Conservation (phyloP, 2,329 filamentous ascomycete species). For the Penicillium sp. region DNA sequence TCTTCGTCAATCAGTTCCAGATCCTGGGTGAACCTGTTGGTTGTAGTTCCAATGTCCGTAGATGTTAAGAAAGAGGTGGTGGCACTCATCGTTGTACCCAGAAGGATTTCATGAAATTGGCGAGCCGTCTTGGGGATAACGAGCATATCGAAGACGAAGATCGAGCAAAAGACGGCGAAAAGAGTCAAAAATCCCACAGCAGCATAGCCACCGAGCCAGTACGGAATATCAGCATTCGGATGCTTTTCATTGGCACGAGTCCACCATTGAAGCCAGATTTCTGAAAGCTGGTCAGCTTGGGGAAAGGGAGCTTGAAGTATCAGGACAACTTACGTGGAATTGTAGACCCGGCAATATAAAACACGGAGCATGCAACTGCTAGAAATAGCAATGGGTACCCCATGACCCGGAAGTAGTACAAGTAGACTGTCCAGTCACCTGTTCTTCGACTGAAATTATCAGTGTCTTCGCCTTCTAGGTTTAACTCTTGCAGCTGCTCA, state of each 20-base stretch:
- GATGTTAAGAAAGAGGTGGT: constrained; percentile 32
- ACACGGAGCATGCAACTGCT: constrained; percentile 11
- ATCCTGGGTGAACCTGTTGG: constrained; percentile 34
- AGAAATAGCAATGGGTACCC: constrained; percentile 23
- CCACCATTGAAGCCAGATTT: constrained; percentile 31
- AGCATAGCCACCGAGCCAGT: constrained; percentile 26
- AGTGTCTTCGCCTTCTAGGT: constrained; percentile 13
- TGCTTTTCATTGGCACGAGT: constrained; percentile 20
- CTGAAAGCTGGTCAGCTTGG: constrained; percentile 6
- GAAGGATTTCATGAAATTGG: constrained; percentile 20
- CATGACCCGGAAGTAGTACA: constrained; percentile 28
- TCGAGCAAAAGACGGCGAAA: not conserved
- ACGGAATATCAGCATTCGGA: constrained; percentile 22
- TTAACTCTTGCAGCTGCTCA: constrained; percentile 24
- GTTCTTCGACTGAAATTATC: constrained; percentile 23
- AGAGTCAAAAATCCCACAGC: constrained; percentile 21
- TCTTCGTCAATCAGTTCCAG: constrained; percentile 31
- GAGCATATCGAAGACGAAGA: constrained; percentile 17
- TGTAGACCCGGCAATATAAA: constrained; percentile 27
- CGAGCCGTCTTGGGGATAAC: constrained; percentile 21
- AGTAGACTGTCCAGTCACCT: constrained; percentile 38
- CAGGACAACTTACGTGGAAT: constrained; percentile 23
- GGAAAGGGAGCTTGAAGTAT: not conserved
- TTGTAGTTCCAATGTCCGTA: constrained; percentile 19
- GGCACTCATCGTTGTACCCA: constrained; percentile 21